A percentile compares a stretch with the other conserved stretches of the same genome.
Conservation (phyloP, 495 filamentous ascomycete species). For the Podospora pseudoanserina region DNA sequence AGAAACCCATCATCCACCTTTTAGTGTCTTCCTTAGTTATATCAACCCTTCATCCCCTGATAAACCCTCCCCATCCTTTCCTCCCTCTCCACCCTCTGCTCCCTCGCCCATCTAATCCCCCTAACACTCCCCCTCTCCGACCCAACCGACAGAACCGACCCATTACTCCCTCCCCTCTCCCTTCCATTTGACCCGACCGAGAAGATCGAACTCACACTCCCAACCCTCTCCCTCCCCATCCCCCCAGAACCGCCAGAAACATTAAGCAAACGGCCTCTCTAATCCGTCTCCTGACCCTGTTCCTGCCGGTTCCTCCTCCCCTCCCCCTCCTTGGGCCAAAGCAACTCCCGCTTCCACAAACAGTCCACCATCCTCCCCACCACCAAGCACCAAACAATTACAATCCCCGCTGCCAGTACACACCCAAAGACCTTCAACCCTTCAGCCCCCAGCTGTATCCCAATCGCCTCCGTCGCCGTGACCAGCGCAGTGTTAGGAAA, state of each 20-base stretch:
- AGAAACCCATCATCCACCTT: background rate
- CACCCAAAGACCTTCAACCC: conserved; percentile 66
- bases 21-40: background rate
- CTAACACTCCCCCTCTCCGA: background rate
- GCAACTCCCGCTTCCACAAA: conserved; percentile 53
- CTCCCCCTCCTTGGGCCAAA: background rate
- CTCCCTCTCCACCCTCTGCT: background rate
- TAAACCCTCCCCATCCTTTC: background rate
- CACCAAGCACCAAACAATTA: conserved; percentile 69
- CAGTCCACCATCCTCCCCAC: conserved; percentile 67
- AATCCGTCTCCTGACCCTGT: background rate
- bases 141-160: background rate
- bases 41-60: conserved; percentile 6
- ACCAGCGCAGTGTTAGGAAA: conserved; percentile 81
- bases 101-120: background rate
- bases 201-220: background rate
- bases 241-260: background rate
- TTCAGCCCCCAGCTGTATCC: conserved; percentile 56
- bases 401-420: conserved; percentile 56
- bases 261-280: background rate
- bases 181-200: background rate
- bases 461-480: conserved; percentile 71
- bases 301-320: conserved; percentile 9
- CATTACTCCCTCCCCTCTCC: too few species aligned
- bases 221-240: background rate